These are phyloP conservation scores for Daucus carota DNA, from an alignment of 129 eudicot genomes.

Conservation along the genomic window DNA sequence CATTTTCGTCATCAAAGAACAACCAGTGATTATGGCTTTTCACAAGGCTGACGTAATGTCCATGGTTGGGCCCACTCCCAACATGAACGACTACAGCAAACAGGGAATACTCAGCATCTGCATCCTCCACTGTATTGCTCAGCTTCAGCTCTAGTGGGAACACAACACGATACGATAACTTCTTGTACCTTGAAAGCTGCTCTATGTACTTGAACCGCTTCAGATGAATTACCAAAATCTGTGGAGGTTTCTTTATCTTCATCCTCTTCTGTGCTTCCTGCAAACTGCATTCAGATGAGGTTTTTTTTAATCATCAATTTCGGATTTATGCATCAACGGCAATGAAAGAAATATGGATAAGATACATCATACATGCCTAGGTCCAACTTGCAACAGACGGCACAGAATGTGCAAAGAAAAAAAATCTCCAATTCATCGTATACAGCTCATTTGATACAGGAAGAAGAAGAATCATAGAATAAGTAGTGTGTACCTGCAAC, in stretches of 20 bases:
- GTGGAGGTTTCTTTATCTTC: slow-evolving; percentile 73
- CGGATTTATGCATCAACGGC: neutral
- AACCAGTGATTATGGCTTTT: slow-evolving; percentile 74
- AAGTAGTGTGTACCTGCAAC: slow-evolving; percentile 49
- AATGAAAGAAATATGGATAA: neutral
- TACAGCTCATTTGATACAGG: neutral
- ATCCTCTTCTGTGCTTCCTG: slow-evolving; percentile 83
- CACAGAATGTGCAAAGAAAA: neutral
- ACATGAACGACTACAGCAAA: slow-evolving; percentile 71
- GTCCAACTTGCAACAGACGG: slow-evolving; percentile 3
- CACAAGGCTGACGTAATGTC: slow-evolving; percentile 66
- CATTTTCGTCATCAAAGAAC: slow-evolving; percentile 74
- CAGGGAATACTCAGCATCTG: slow-evolving; percentile 61
- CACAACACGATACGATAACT: slow-evolving; percentile 62
- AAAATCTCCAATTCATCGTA: neutral
- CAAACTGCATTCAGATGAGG: slow-evolving; percentile 30
- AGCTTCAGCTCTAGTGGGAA: slow-evolving; percentile 68
- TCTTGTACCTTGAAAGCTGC: slow-evolving; percentile 63
- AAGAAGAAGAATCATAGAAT: neutral
- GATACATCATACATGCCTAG: neutral
- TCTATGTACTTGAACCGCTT: slow-evolving; percentile 76
- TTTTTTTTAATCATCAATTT: neutral
- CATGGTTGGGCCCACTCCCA: slow-evolving; percentile 71
- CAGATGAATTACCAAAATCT: slow-evolving; percentile 59
- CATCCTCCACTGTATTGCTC: slow-evolving; percentile 65